phyloP scores from a whole-genome alignment of 306 rosid genomes.

The Malus sylvestris region DNA sequence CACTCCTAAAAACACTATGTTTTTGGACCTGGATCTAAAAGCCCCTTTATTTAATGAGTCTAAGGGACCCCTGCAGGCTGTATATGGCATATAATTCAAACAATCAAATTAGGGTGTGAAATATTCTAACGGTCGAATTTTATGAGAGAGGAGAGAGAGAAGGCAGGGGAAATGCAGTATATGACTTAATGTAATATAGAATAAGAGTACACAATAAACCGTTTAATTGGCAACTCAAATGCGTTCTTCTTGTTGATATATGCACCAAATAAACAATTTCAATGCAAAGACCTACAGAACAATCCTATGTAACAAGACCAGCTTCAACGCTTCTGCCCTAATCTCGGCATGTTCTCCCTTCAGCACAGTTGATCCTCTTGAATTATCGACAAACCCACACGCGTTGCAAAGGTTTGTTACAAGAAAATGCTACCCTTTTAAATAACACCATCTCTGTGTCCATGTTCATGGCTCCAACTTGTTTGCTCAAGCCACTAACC shows the following conservation, averaged over 20 bases:
- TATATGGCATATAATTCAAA: too few relatives aligned
- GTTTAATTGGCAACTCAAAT: background rate
- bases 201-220: background rate
- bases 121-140: too few relatives aligned
- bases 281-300: background rate
- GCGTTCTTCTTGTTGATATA: background rate
- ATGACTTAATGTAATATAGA: conserved; percentile 4
- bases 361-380: conserved; percentile 24
- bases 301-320: background rate
- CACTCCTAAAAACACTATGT: too few relatives aligned
- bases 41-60: too few relatives aligned
- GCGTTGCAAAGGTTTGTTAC: conserved; percentile 45
- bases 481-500: conserved; percentile 39
- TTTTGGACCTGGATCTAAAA: too few relatives aligned
- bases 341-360: conserved; percentile 26
- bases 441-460: conserved; percentile 18
- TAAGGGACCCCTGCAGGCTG: too few relatives aligned
- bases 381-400: conserved; percentile 17
- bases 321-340: background rate
- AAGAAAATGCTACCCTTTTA: conserved; percentile 38
- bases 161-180: conserved; percentile 36
- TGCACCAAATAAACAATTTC: conserved; percentile 1
- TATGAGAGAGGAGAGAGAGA: conserved; percentile 18
- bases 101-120: too few relatives aligned
- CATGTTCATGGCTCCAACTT: conserved; percentile 41